These are phyloP conservation scores for Annulohypoxylon stygium DNA, from an alignment of 495 filamentous ascomycete genomes.

Conservation along the genomic window DNA sequence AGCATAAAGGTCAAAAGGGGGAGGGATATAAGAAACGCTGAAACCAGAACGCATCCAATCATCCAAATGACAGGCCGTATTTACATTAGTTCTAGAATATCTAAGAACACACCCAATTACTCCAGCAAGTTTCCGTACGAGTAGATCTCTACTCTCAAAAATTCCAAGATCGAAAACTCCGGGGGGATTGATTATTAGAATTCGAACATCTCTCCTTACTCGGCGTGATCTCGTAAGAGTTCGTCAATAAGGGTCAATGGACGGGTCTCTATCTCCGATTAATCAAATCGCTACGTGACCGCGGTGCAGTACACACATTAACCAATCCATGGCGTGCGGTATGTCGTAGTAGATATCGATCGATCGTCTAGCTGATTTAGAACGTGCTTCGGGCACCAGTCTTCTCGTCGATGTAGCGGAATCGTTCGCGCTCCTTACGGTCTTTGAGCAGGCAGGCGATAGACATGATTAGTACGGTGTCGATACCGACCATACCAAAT, in stretches of 20 bases:
- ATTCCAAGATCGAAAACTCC: conserved; percentile 8
- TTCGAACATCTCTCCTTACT: conserved; percentile 16
- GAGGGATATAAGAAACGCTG: conserved; percentile 37
- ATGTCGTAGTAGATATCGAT: conserved; percentile 15
- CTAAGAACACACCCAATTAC: conserved; percentile 12
- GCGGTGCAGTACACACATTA: conserved; percentile 29
- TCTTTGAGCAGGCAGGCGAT: conserved; percentile 78
- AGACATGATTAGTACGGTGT: conserved; percentile 71
- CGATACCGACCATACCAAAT: conserved; percentile 80
- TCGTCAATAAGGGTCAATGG: conserved; percentile 1
- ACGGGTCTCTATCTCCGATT: conserved; percentile 14
- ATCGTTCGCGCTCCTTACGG: conserved; percentile 77
- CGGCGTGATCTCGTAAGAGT: conserved; percentile 19
- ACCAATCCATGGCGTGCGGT: conserved; percentile 33
- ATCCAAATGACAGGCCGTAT: conserved; percentile 18
- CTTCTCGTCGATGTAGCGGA: conserved; percentile 81
- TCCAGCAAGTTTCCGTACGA: conserved; percentile 4
- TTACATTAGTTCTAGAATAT: conserved; percentile 32
- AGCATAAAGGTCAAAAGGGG: conserved; percentile 24
- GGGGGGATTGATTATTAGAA: conserved; percentile 24
- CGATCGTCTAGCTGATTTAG: conserved; percentile 34
- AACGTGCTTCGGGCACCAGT: conserved; percentile 61
- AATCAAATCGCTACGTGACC: conserved; percentile 26
- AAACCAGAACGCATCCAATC: conserved; percentile 24
- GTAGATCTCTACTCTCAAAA: conserved; percentile 3